A percentile compares a stretch with the other conserved stretches of the same genome.
Evolutionary conservation across 2,329 filamentous ascomycete genomes (phyloP).

Genomic region (Calonectria henricotiae): DNA sequence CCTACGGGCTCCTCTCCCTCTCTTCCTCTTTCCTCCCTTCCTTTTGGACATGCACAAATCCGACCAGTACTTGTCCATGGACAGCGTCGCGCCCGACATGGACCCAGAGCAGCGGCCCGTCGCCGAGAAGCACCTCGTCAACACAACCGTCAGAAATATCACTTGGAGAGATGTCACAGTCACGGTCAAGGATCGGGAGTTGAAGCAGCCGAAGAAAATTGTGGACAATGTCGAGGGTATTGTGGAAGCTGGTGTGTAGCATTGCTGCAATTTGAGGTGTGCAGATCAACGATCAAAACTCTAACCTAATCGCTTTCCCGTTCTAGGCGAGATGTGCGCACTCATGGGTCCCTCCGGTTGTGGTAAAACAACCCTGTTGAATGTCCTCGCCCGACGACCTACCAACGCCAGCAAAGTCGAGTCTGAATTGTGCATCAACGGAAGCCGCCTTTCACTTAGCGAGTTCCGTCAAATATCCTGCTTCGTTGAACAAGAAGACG

Average conservation of each 20-base stretch:
- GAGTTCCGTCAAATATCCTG: slow-evolving; percentile 78
- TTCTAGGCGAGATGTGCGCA: slow-evolving; percentile 78
- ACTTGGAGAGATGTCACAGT: slow-evolving; percentile 80
- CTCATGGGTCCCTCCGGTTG: slow-evolving; percentile 84
- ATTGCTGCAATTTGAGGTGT: slow-evolving; percentile 6
- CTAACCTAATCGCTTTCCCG: not conserved
- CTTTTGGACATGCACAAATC: slow-evolving; percentile 3
- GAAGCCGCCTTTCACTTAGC: slow-evolving; percentile 66
- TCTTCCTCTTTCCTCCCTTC: not conserved
- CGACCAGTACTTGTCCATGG: slow-evolving; percentile 21
- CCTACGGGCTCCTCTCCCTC: not conserved
- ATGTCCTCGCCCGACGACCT: slow-evolving; percentile 77
- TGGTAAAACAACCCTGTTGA: slow-evolving; percentile 89
- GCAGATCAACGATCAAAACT: not conserved
- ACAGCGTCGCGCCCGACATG: slow-evolving; percentile 38
- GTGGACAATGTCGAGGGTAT: slow-evolving; percentile 76
- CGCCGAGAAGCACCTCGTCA: slow-evolving; percentile 70
- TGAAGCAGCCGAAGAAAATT: slow-evolving; percentile 75
- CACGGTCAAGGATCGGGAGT: slow-evolving; percentile 80
- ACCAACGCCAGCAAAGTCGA: slow-evolving; percentile 62
- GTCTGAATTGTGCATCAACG: slow-evolving; percentile 74
- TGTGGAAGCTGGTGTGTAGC: slow-evolving; percentile 72
- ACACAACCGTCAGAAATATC: slow-evolving; percentile 76
- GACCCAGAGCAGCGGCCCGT: slow-evolving; percentile 50
- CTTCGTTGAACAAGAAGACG: slow-evolving; percentile 92